Conservation (phyloP, 805 yeast genomes). For the Yarrowia bubula region DNA sequence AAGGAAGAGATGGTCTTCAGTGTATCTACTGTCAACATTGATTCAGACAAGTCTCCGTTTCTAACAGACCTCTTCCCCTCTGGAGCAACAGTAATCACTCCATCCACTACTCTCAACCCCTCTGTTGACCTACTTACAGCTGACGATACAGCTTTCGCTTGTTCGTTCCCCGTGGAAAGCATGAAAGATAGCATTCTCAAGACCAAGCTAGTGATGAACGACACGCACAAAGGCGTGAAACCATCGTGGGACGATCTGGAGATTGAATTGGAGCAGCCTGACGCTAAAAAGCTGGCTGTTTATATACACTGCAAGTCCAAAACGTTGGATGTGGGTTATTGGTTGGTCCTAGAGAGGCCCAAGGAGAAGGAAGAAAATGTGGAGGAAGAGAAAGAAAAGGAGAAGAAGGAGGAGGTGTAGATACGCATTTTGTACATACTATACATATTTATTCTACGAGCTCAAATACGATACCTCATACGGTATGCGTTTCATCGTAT, state of each 20-base stretch:
- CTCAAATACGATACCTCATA: too few relatives aligned
- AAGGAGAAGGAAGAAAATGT: background rate
- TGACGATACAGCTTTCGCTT: conserved; percentile 5
- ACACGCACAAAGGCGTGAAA: background rate
- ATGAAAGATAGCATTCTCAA: conserved; percentile 12
- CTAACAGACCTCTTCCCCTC: background rate
- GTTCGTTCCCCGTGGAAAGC: conserved; percentile 3
- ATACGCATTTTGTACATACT: background rate
- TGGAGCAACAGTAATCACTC: conserved; percentile 5
- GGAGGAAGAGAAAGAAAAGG: background rate
- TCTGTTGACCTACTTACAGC: background rate
- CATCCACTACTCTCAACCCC: background rate
- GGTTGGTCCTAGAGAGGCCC: background rate
- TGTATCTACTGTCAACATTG: conserved; percentile 1
- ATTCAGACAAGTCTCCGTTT: background rate
- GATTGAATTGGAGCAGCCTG: conserved; percentile 9
- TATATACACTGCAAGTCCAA: conserved; percentile 13
- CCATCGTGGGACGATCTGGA: conserved; percentile 20
- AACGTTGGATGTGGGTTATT: conserved; percentile 2
- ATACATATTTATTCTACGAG: background rate
- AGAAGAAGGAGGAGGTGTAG: background rate
- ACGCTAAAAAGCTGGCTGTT: background rate
- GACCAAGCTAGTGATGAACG: conserved; percentile 16
- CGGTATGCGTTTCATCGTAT: too few relatives aligned
- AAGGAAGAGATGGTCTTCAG: conserved; percentile 6